Percentiles rank a stretch among this genome's conserved stretches.
Evolutionary conservation across 768 basidiomycete genomes (phyloP).

Genomic region (Leccinum broughii): DNA sequence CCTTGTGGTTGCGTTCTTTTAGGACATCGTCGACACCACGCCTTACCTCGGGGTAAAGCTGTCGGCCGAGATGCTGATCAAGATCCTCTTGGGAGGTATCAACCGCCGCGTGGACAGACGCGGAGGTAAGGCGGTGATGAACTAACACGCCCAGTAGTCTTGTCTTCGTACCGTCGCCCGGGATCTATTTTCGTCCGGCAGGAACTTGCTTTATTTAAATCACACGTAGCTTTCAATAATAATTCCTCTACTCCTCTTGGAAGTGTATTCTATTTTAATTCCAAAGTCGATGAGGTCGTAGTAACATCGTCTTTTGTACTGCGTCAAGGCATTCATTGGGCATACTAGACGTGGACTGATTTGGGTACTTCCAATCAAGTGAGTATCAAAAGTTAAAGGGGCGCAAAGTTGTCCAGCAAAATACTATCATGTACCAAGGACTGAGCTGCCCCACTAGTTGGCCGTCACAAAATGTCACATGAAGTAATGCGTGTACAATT

Average conservation of each 20-base stretch:
- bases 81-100: constrained; percentile 67
- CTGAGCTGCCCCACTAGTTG: too few species aligned
- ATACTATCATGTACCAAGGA: too few species aligned
- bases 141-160: neutral
- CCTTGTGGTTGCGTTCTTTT: neutral
- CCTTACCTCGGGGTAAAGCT: constrained; percentile 47
- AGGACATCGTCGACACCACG: constrained; percentile 76
- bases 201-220: neutral
- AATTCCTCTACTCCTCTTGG: neutral
- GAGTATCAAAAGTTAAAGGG: too few species aligned
- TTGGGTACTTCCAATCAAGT: too few species aligned
- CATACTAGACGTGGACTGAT: too few species aligned
- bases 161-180: too few species aligned
- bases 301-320: too few species aligned
- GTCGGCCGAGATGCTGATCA: constrained; percentile 51
- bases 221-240: neutral
- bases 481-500: too few species aligned
- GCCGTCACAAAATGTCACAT: too few species aligned
- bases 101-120: constrained; percentile 51
- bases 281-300: neutral
- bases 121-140: constrained; percentile 28
- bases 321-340: too few species aligned
- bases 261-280: neutral
- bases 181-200: neutral
- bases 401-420: too few species aligned